These are phyloP conservation scores for Diversispora epigaea DNA, from an alignment of 192 early-diverging fungal genomes.

Conservation along the genomic window DNA sequence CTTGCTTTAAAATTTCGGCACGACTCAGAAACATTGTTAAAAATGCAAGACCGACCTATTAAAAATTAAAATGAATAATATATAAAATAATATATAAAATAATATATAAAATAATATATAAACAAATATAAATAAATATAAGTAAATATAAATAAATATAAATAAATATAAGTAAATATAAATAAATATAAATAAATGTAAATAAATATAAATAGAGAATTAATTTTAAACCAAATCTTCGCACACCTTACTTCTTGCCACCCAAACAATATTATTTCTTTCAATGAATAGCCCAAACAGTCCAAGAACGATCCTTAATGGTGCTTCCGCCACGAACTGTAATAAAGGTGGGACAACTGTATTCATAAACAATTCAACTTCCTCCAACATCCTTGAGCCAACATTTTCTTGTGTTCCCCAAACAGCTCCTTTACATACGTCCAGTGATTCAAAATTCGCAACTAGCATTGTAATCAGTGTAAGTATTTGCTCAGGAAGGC, in stretches of 20 bases:
- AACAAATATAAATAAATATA: slow-evolving; percentile 15
- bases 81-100: too few relatives aligned
- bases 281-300: slow-evolving; percentile 83
- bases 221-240: not conserved
- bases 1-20: slow-evolving; percentile 86
- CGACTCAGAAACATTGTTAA: slow-evolving; percentile 88
- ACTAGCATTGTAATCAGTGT: slow-evolving; percentile 74
- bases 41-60: slow-evolving; percentile 76
- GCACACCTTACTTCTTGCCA: slow-evolving; percentile 70
- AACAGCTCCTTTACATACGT: slow-evolving; percentile 61
- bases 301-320: slow-evolving; percentile 77
- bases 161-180: too few relatives aligned
- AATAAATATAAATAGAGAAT: not conserved
- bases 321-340: slow-evolving; percentile 77
- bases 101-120: too few relatives aligned
- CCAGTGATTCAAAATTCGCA: slow-evolving; percentile 70
- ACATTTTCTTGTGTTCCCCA: slow-evolving; percentile 35
- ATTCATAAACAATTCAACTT: slow-evolving; percentile 85
- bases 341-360: slow-evolving; percentile 84
- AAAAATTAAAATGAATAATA: too few relatives aligned
- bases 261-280: slow-evolving; percentile 84
- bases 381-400: slow-evolving; percentile 49
- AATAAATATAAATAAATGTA: slow-evolving; percentile 1
- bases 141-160: too few relatives aligned
- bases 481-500: slow-evolving; percentile 76